These are phyloP conservation scores for Arabidopsis suecica DNA, from an alignment of 345 rosid species.

Conservation along the genomic window DNA sequence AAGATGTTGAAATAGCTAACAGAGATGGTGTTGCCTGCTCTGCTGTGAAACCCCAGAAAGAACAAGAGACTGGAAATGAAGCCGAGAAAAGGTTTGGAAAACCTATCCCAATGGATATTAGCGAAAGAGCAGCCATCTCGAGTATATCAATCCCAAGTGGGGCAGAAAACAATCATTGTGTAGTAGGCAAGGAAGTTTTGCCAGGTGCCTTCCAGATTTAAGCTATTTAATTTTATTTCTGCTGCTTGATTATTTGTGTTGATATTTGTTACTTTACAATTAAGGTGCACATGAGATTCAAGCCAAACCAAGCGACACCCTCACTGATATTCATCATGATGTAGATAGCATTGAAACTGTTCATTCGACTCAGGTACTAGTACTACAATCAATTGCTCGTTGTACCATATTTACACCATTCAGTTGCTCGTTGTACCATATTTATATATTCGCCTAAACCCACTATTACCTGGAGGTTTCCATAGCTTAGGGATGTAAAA, in stretches of 20 bases:
- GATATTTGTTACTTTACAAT: constrained; percentile 30
- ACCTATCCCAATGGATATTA: constrained; percentile 33
- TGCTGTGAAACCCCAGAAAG: constrained; percentile 52
- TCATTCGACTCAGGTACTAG: constrained; percentile 59
- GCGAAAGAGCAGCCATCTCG: constrained; percentile 46
- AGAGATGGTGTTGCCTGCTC: constrained; percentile 46
- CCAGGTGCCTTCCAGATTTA: constrained; percentile 52
- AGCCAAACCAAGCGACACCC: constrained; percentile 45
- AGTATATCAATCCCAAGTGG: constrained; percentile 47
- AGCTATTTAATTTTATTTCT: neutral
- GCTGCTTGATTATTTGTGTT: constrained; percentile 14
- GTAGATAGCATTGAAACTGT: constrained; percentile 50
- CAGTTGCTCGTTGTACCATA: constrained; percentile 10
- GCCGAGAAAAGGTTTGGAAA: constrained; percentile 51
- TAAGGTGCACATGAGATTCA: constrained; percentile 53
- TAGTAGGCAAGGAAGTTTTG: constrained; percentile 45
- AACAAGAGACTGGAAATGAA: constrained; percentile 48
- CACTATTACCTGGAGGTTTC: constrained; percentile 23
- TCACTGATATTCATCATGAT: constrained; percentile 29
- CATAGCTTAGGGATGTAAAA: constrained; percentile 17
- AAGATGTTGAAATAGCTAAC: constrained; percentile 46
- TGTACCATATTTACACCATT: neutral
- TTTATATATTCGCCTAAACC: neutral
- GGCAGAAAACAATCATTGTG: constrained; percentile 53
- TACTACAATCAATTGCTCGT: neutral